Base-by-base conservation (phyloP, 2,329 filamentous ascomycete species). In the Verticillium klebahnii region DNA sequence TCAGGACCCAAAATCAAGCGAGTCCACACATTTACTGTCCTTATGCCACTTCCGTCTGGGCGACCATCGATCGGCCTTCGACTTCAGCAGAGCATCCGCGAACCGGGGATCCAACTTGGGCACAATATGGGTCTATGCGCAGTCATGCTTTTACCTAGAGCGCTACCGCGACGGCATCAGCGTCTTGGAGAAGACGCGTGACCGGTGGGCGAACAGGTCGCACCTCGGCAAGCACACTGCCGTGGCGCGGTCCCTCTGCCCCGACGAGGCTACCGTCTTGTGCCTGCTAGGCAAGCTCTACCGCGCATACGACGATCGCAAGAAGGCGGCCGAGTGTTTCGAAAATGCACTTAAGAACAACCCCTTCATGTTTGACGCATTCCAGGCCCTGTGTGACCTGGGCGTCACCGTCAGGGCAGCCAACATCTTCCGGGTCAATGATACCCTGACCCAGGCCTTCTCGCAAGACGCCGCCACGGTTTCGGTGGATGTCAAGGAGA, bases 311-410 rank as follows among this genome's bases (percentile, higher is more conserved):
- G 90, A 97, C 68, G 84, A 91, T 69, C 90, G 90, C 70, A 90
- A 90, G 68, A 93, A 91, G 74, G 93, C 95, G 8, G 87, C 94
- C 17, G 85, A 90, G 67, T 92, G 87, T 73, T 98, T 95, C 72
- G 92, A 96, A 67, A 92, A 96, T 63, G 87, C 93, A 6, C 79
- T 99, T 69, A 96, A 93, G 76, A 75, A 88, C 60, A 99, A 98
- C 70, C 93, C 95, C 1, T 94, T 98, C 75, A 95, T 97, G 85
- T 99, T 95, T 95, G 95, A 99, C 80, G 93, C 94, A 0, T 98
- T 98, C 70, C 88, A 89, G 25, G 89, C 87, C 17, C 83, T 99
- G 8, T 97, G 93, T 72, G 93, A 97, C 71, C 91, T 86, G 88
- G 91, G 92, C 4, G 89, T 92, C 55, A 88, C 88, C 67, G 83